Base-by-base conservation (phyloP, 2,329 filamentous ascomycete species). In the Ramularia endophylla region DNA sequence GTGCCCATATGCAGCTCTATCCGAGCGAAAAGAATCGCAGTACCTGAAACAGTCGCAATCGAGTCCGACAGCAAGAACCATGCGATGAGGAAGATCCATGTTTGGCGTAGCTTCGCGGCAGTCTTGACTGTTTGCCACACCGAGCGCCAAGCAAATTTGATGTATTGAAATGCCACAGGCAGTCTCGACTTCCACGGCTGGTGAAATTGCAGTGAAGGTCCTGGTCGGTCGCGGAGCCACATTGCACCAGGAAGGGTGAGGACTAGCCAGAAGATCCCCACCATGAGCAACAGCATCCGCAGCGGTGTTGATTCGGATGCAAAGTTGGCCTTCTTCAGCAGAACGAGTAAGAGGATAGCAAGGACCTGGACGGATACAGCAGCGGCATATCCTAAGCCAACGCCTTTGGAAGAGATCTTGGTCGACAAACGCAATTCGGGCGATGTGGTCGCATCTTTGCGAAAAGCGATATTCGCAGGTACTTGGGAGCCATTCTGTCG, bases 21-120 rank as follows among this genome's bases (percentile, higher is more conserved):
- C 64, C 94, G 94, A 16, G 88, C 90, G 60, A 94, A 95, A 8
- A 97, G 72, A 19, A 95, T 87, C 1, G 90, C 89, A 0, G 89
- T 95, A n/a, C 87, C 89, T 17, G 86, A 90, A 1, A 94, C 88
- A 0, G 90, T 95, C 2, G 90, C 90, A 46, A 95, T 85, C 17
- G 87, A 87, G 57, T 97, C 90, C 2, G 87, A 94, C 2, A 95
- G 74, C 11, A 95, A 73, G 58, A 97, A 95, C 90, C 90, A 97
- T 5, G 85, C 85, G 3, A 75, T 74, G 8, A 95, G 74, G 59
- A 89, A 90, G 4, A 87, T 66, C 34, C 82, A 68, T n/a, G 85
- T 81, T 54, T 90, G 85, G 4, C 77, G 64, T 2, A 89, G 72
- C 11, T 76, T 74, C 12, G 80, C 67, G 1, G 88, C 88, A 27